Evolutionary conservation across 2,329 filamentous ascomycete species (phyloP).

Genomic region (Botrytis tulipae): DNA sequence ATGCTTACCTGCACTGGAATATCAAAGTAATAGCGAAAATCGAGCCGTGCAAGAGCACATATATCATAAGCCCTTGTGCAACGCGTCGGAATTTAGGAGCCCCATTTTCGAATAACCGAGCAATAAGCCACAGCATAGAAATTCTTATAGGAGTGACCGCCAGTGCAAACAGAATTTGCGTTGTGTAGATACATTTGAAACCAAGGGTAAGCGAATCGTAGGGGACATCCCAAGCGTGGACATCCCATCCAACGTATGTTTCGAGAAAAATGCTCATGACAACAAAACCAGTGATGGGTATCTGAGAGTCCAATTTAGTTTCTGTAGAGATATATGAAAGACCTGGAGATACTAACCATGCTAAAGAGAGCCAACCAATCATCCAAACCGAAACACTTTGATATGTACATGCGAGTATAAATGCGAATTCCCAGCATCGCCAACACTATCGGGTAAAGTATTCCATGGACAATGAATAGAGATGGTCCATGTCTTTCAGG

Average conservation of each 20-base stretch:
- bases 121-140: background rate
- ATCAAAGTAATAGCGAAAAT: background rate
- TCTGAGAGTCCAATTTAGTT: background rate
- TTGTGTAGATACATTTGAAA: background rate
- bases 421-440: background rate
- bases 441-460: background rate
- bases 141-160: background rate
- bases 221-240: background rate
- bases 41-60: background rate
- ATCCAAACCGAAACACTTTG: background rate
- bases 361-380: background rate
- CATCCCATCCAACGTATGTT: conserved; percentile 2
- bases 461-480: background rate
- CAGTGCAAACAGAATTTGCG: background rate
- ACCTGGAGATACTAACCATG: background rate
- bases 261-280: background rate
- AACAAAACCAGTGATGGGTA: background rate
- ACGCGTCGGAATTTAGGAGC: background rate
- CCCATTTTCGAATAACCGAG: background rate
- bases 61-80: background rate
- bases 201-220: background rate
- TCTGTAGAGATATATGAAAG: background rate
- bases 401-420: background rate
- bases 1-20: conserved; percentile 4
- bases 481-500: background rate